Percentiles rank a stretch among this genome's conserved stretches.
Conservation (phyloP, 2,329 filamentous ascomycete species). For the Aspergillus cejpii region DNA sequence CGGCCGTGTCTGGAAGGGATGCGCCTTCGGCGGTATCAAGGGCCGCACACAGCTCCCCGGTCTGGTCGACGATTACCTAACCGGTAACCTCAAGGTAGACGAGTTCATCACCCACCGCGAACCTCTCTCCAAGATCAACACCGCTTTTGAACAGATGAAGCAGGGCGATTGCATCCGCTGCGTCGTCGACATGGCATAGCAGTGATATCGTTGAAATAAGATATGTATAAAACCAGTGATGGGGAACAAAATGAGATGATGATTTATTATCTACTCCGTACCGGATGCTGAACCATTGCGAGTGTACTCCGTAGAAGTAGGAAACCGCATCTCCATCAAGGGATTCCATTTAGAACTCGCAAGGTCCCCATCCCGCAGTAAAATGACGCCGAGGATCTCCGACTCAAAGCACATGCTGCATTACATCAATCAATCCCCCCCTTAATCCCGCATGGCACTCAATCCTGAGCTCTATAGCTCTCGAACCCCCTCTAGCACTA, state of each 20-base stretch:
- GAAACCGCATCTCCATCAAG: too few species aligned
- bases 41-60: slow-evolving; percentile 84
- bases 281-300: too few species aligned
- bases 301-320: too few species aligned
- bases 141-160: slow-evolving; percentile 90
- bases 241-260: slow-evolving; percentile 8
- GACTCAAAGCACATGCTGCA: too few species aligned
- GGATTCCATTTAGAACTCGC: not conserved
- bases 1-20: slow-evolving; percentile 94
- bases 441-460: too few species aligned
- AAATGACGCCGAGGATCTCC: not conserved
- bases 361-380: not conserved
- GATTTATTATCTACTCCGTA: too few species aligned
- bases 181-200: slow-evolving; percentile 61
- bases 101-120: slow-evolving; percentile 99
- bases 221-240: slow-evolving; percentile 1
- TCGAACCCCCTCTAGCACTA: too few species aligned
- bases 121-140: slow-evolving; percentile 74
- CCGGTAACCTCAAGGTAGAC: slow-evolving; percentile 88
- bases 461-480: too few species aligned
- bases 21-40: slow-evolving; percentile 97
- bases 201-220: slow-evolving; percentile 18
- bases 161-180: slow-evolving; percentile 93
- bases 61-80: slow-evolving; percentile 83
- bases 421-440: too few species aligned